Conservation (phyloP, 75 land plant genomes). For the Sequoiadendron giganteum region DNA sequence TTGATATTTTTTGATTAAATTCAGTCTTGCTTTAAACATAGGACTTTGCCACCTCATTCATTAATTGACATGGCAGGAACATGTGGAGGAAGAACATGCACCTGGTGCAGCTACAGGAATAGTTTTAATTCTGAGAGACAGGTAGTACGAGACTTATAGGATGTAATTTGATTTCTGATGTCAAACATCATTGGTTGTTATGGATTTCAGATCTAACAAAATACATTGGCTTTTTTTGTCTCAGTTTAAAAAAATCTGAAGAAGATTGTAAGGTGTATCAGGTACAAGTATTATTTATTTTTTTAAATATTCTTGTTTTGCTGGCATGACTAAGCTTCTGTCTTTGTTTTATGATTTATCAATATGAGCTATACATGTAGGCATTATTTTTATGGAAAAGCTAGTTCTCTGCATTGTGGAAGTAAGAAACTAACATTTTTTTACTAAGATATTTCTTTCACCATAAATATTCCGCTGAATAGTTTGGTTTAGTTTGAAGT, state of each 20-base stretch:
- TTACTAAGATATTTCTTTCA: background rate
- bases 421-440: background rate
- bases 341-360: background rate
- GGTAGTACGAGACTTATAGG: slow-evolving; percentile 20
- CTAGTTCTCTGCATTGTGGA: background rate
- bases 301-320: background rate
- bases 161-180: background rate
- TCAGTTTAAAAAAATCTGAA: slow-evolving; percentile 55
- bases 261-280: slow-evolving; percentile 47
- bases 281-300: slow-evolving; percentile 46
- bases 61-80: background rate
- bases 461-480: background rate
- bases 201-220: background rate
- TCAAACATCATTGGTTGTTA: background rate
- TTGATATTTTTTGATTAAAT: background rate
- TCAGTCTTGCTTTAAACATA: background rate
- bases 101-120: slow-evolving; percentile 69
- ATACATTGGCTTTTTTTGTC: background rate
- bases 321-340: background rate
- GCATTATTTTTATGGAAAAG: background rate
- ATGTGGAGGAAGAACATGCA: slow-evolving; percentile 48
- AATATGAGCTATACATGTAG: background rate
- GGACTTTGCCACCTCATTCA: background rate
- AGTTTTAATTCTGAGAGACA: slow-evolving; percentile 63
- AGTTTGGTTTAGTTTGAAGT: background rate